A percentile compares a stretch with the other conserved stretches of the same genome.
phyloP scores from a whole-genome alignment of 192 early-diverging fungal genomes.

The Chytriomyces sp. region DNA sequence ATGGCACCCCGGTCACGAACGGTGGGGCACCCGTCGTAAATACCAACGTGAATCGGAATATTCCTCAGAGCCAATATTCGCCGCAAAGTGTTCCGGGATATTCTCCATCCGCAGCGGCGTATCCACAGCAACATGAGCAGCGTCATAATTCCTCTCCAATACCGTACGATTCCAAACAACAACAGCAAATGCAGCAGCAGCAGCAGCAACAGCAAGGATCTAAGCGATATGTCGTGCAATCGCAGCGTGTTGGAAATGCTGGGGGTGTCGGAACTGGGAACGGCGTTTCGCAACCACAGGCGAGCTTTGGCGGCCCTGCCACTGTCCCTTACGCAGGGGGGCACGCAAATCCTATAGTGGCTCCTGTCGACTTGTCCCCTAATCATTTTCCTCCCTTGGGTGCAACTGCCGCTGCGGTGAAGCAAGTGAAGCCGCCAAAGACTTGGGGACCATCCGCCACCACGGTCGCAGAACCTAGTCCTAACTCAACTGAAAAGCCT shows the following conservation, averaged over 20 bases:
- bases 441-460: neutral
- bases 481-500: neutral
- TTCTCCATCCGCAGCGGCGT: neutral
- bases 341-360: too few species aligned
- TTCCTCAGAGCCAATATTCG: constrained; percentile 14
- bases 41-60: neutral
- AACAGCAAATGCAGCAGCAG: too few species aligned
- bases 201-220: constrained; percentile 25
- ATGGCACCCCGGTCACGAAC: neutral
- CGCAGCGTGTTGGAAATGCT: neutral
- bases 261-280: neutral
- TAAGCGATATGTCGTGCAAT: neutral
- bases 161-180: neutral
- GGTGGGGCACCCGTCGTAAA: neutral
- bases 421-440: neutral
- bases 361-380: neutral
- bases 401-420: too few species aligned
- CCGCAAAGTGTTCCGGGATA: neutral
- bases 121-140: constrained; percentile 8
- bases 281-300: neutral
- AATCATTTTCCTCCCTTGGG: constrained; percentile 5
- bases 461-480: neutral
- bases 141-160: constrained; percentile 14
- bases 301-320: too few species aligned
- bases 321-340: too few species aligned